These are phyloP conservation scores for Termitomyces sp. DNA, from an alignment of 768 basidiomycete genomes.

Conservation along the genomic window DNA sequence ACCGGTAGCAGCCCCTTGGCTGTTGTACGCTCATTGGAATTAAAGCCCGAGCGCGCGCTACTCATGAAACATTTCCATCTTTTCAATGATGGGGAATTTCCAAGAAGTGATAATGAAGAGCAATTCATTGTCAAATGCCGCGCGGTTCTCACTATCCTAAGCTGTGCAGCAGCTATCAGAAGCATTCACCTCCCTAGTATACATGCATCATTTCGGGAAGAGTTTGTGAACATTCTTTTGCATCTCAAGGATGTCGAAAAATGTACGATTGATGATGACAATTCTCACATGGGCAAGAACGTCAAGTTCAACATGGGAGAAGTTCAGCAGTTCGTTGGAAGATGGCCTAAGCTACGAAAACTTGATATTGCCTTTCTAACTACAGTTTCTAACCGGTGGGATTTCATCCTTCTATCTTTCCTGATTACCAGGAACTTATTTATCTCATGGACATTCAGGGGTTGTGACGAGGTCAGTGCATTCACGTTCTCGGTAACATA, in stretches of 20 bases:
- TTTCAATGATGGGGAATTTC: conserved; percentile 2
- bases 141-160: conserved; percentile 8
- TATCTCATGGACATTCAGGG: neutral
- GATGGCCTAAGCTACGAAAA: neutral
- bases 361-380: conserved; percentile 4
- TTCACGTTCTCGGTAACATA: neutral
- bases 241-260: neutral
- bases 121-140: conserved; percentile 5
- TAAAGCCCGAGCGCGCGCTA: conserved; percentile 11
- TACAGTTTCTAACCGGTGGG: conserved; percentile 5
- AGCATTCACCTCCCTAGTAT: conserved; percentile 4
- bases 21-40: conserved; percentile 7
- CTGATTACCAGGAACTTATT: neutral
- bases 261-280: conserved; percentile 6
- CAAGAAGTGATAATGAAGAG: conserved; percentile 1
- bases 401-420: neutral
- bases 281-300: conserved; percentile 7
- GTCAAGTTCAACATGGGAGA: conserved; percentile 7
- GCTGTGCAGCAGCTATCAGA: conserved; percentile 4
- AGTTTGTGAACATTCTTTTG: conserved; percentile 1
- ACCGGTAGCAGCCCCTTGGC: neutral
- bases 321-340: conserved; percentile 6
- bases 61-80: conserved; percentile 9
- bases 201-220: conserved; percentile 3
- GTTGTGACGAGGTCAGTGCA: conserved; percentile 6